Conservation (phyloP, 306 rosid genomes). For the Mimosa bimucronata region DNA sequence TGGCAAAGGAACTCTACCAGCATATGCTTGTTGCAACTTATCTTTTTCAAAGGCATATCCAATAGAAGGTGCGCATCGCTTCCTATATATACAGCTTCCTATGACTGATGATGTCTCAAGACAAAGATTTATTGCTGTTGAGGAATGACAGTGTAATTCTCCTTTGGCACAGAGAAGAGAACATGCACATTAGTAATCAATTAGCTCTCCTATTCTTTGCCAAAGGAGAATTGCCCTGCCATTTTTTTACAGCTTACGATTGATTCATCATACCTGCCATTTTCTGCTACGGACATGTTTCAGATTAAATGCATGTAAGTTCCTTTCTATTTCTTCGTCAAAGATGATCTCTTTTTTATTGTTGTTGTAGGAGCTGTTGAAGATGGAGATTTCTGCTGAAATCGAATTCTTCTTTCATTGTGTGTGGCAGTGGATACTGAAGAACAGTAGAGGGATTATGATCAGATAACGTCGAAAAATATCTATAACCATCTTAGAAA, state of each 20-base stretch:
- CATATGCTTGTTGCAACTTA: constrained; percentile 35
- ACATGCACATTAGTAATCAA: constrained; percentile 7
- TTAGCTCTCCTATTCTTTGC: constrained; percentile 41
- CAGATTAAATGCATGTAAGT: background rate
- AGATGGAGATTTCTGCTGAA: background rate
- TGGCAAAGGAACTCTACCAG: constrained; percentile 40
- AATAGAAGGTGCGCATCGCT: constrained; percentile 35
- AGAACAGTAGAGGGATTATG: background rate
- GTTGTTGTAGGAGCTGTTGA: too few relatives aligned
- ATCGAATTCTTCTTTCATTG: background rate
- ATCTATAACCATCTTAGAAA: background rate
- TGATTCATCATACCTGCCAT: background rate
- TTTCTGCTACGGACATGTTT: constrained; percentile 23
- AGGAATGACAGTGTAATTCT: constrained; percentile 64
- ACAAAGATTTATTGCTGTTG: constrained; percentile 41
- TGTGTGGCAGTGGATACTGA: constrained; percentile 3
- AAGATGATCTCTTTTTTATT: background rate
- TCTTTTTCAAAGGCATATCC: constrained; percentile 46
- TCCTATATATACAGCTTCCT: constrained; percentile 21
- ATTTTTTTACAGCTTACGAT: constrained; percentile 43
- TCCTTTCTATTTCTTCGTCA: background rate
- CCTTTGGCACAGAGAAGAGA: constrained; percentile 53
- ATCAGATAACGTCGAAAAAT: background rate
- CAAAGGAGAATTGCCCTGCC: constrained; percentile 82
- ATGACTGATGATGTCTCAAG: background rate